Conservation (phyloP, 371 early-diverging fungal species). For the Actinomortierella wolfii region DNA sequence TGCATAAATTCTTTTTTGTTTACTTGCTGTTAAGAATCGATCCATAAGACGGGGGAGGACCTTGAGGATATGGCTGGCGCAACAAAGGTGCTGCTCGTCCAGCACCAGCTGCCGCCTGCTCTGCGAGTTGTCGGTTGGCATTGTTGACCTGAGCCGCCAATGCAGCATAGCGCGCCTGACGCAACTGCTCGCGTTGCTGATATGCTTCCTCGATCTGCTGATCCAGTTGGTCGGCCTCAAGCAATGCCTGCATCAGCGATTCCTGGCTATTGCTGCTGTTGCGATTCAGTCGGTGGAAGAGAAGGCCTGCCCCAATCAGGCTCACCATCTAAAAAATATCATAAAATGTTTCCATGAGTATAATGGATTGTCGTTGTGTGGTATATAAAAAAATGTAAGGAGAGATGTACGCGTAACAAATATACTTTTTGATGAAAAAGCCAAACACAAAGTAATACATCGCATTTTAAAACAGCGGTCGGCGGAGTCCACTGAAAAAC, state of each 20-base stretch:
- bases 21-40: no score
- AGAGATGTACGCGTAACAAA: no score
- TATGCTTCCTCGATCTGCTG: constrained; percentile 31
- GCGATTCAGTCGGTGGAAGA: constrained; percentile 39
- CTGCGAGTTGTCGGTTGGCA: background rate
- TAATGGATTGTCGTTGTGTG: no score
- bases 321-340: constrained; percentile 30
- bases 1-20: no score
- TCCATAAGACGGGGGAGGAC: no score
- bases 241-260: constrained; percentile 20
- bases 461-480: no score
- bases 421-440: no score
- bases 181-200: constrained; percentile 13
- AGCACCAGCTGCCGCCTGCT: background rate
- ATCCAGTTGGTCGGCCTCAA: constrained; percentile 32
- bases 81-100: background rate
- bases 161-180: constrained; percentile 13
- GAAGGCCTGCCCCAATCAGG: constrained; percentile 32
- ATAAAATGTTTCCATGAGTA: no score
- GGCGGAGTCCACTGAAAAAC: no score
- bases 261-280: constrained; percentile 20
- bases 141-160: constrained; percentile 21
- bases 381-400: no score
- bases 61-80: no score
- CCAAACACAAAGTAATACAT: no score